Evolutionary conservation across 23 red algal species (phyloP), one percentile per base, ranked within the genome.

Genomic region (Cyanidium caldarium): DNA sequence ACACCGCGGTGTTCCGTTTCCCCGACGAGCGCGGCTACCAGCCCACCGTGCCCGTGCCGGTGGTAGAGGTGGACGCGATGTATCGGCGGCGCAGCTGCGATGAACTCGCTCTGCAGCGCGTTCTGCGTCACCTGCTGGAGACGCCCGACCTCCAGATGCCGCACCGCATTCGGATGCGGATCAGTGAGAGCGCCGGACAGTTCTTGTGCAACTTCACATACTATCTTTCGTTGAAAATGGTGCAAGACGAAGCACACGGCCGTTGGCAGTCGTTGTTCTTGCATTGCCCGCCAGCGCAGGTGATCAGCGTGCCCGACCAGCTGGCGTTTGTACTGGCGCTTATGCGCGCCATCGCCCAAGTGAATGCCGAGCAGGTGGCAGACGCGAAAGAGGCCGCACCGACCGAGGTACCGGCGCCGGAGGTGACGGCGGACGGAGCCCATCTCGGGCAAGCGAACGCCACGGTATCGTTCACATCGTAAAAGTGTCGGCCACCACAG

Each of bases 321-420:
- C 7, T 61, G 21, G 51, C 19, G 5, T 10, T 28, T 12, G 13
- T 61, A 10, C 23, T 61, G 51, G 51, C 51, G 31, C 31, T 61
- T 25, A 21, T 61, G 23, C 3, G 7, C 31, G 51, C 51, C 23
- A 25, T 61, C 31, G 51, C 51, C n/a, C 13, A 61, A 61, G 19
- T 5, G 51, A 61, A 61, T 61, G 51, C 51, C 7, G n/a, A 61
- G 51, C 51, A 61, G 7, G 51, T n/a, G n/a, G n/a, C n/a, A n/a
- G n/a, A n/a, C n/a, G n/a, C n/a, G n/a, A n/a, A n/a, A n/a, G n/a
- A n/a, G n/a, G n/a, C n/a, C n/a, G n/a, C n/a, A n/a, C n/a, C n/a
- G n/a, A n/a, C n/a, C n/a, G n/a, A n/a, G n/a, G n/a, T n/a, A n/a
- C n/a, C n/a, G n/a, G n/a, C n/a, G n/a, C n/a, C n/a, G n/a, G n/a